A percentile compares a stretch with the other conserved stretches of the same genome.
phyloP scores from a whole-genome alignment of 2,329 filamentous ascomycete species.

The Didymosphaeria variabile region DNA sequence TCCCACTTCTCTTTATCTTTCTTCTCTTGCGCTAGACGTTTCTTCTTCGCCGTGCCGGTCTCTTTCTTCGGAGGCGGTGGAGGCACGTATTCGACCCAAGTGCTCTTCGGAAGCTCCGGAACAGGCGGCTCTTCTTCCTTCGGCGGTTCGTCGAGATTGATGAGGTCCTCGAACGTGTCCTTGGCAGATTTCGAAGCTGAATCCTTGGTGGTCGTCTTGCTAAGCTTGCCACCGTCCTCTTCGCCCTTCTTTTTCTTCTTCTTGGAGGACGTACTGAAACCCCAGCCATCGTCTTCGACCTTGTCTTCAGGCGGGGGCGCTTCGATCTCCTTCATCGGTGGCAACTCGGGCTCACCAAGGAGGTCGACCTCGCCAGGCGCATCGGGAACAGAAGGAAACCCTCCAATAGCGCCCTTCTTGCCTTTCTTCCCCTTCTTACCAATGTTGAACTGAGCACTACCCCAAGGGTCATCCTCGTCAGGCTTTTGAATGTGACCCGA shows the following conservation, averaged over 20 bases:
- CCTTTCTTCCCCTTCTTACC: constrained; percentile 65
- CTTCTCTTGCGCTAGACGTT: constrained; percentile 35
- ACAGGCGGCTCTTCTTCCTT: constrained; percentile 34
- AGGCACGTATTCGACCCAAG: constrained; percentile 31
- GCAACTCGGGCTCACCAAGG: constrained; percentile 37
- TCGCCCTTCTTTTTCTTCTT: constrained; percentile 47
- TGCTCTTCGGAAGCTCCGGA: constrained; percentile 38
- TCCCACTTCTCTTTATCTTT: constrained; percentile 49
- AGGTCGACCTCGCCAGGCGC: constrained; percentile 59
- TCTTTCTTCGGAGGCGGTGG: constrained; percentile 32
- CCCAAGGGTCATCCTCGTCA: constrained; percentile 53
- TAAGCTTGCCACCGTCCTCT: constrained; percentile 40
- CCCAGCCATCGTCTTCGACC: constrained; percentile 48
- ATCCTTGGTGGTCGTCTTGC: constrained; percentile 38
- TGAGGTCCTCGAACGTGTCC: constrained; percentile 44
- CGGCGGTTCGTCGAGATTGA: constrained; percentile 41
- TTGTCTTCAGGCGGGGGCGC: constrained; percentile 52
- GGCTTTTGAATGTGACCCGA: constrained; percentile 54
- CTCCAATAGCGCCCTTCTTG: constrained; percentile 61
- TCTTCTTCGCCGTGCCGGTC: constrained; percentile 37
- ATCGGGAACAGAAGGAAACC: constrained; percentile 58
- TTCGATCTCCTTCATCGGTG: constrained; percentile 64
- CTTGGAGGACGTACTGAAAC: constrained; percentile 28
- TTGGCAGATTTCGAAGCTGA: constrained; percentile 44
- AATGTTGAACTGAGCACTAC: constrained; percentile 49